Conservation (phyloP, 2,329 filamentous ascomycete genomes). For the Penicillium griseofulvum region DNA sequence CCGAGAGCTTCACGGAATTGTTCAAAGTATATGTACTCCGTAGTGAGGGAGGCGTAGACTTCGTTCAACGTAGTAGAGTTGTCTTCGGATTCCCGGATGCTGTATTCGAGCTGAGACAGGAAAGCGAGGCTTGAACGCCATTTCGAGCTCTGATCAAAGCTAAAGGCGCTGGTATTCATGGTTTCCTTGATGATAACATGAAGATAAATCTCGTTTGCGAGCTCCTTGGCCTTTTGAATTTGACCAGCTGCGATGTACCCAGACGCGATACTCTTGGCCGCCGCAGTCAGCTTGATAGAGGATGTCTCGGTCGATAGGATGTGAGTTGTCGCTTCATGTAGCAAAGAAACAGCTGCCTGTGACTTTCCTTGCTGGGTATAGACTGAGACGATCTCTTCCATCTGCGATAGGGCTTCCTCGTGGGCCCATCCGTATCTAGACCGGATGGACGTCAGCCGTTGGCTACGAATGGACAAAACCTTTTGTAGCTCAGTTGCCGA, state of each 20-base stretch:
- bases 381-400: slow-evolving; percentile 39
- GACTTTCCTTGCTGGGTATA: slow-evolving; percentile 35
- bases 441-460: slow-evolving; percentile 31
- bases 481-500: slow-evolving; percentile 31
- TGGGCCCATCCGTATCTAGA: slow-evolving; percentile 41
- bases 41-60: slow-evolving; percentile 45
- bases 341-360: slow-evolving; percentile 31
- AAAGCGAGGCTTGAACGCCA: slow-evolving; percentile 43
- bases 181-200: slow-evolving; percentile 41
- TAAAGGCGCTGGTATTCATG: slow-evolving; percentile 21
- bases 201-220: slow-evolving; percentile 40
- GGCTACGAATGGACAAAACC: slow-evolving; percentile 30
- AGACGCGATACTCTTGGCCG: slow-evolving; percentile 37
- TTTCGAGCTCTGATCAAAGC: slow-evolving; percentile 36
- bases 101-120: slow-evolving; percentile 48
- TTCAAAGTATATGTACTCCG: slow-evolving; percentile 44
- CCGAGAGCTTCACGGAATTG: slow-evolving; percentile 39
- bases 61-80: slow-evolving; percentile 39
- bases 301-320: slow-evolving; percentile 36
- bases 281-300: slow-evolving; percentile 29
- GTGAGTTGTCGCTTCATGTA: slow-evolving; percentile 35
- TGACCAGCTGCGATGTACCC: slow-evolving; percentile 39
- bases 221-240: slow-evolving; percentile 31
- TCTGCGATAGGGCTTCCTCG: slow-evolving; percentile 37
- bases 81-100: slow-evolving; percentile 24